Evolutionary conservation across 441 rosid genomes (phyloP).

Genomic region (Erodium moschatum): DNA sequence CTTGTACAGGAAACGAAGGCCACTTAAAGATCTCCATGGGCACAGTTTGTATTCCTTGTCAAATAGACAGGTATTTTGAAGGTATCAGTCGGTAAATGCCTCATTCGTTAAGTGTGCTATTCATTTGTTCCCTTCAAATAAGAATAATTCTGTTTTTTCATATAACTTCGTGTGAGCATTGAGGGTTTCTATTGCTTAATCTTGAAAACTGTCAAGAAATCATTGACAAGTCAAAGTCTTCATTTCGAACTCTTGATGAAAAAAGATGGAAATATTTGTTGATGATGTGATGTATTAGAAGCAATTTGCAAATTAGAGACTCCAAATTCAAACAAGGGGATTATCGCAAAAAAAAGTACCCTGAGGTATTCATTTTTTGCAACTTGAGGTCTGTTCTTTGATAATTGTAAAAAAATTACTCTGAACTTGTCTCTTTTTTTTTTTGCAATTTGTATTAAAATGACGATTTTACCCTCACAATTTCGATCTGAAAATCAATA

Average conservation of each 20-base stretch:
- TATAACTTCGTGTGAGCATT: neutral
- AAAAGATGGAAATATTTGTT: no score
- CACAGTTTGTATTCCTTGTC: neutral
- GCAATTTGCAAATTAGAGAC: no score
- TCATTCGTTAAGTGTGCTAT: neutral
- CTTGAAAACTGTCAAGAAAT: neutral
- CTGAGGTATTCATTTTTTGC: no score
- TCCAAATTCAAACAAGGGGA: no score
- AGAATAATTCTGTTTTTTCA: neutral
- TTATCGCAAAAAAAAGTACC: no score
- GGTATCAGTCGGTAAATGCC: neutral
- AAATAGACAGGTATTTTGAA: neutral
- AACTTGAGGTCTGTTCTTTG: no score
- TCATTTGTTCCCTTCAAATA: neutral
- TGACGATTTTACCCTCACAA: no score
- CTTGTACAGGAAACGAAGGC: slow-evolving; percentile 36
- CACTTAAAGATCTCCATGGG: neutral
- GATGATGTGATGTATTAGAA: no score
- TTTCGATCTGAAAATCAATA: no score
- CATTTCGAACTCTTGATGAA: neutral
- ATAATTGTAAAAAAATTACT: no score
- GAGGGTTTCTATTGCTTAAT: neutral
- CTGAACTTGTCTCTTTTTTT: no score
- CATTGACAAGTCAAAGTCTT: neutral
- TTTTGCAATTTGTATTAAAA: no score